These are phyloP conservation scores for Sporisorium graminicola DNA, from an alignment of 1,284 basidiomycete genomes.

Conservation along the genomic window DNA sequence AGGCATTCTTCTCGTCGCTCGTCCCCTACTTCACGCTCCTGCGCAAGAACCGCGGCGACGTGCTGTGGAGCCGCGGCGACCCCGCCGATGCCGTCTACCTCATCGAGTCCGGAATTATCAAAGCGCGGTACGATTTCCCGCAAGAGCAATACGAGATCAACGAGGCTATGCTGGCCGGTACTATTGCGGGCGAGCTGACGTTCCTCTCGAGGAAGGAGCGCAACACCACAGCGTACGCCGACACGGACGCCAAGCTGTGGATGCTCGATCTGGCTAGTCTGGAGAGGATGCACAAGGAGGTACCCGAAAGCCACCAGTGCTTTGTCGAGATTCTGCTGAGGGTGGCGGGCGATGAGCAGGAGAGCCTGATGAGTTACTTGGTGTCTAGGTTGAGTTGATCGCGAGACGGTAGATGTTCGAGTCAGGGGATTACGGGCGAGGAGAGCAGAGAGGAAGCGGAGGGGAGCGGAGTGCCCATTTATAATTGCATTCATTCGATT, in stretches of 20 bases:
- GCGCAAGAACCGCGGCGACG: slow-evolving; percentile 75
- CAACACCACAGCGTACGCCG: slow-evolving; percentile 65
- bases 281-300: slow-evolving; percentile 40
- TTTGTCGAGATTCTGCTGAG: slow-evolving; percentile 62
- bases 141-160: slow-evolving; percentile 68
- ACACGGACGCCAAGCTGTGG: slow-evolving; percentile 64
- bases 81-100: slow-evolving; percentile 74
- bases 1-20: slow-evolving; percentile 72
- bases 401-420: no score
- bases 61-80: slow-evolving; percentile 82
- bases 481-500: no score
- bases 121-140: slow-evolving; percentile 65
- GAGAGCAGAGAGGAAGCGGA: no score
- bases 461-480: no score
- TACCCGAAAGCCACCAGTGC: slow-evolving; percentile 31
- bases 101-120: slow-evolving; percentile 67
- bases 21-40: slow-evolving; percentile 80
- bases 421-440: no score
- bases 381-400: slow-evolving; percentile 60
- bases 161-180: slow-evolving; percentile 69
- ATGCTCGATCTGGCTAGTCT: slow-evolving; percentile 48
- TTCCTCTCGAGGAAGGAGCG: slow-evolving; percentile 59
- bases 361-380: slow-evolving; percentile 66
- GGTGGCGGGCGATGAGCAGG: slow-evolving; percentile 66
- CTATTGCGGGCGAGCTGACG: slow-evolving; percentile 66